phyloP scores from a whole-genome alignment of 2,329 filamentous ascomycete species.

The Fonsecaea monophora region DNA sequence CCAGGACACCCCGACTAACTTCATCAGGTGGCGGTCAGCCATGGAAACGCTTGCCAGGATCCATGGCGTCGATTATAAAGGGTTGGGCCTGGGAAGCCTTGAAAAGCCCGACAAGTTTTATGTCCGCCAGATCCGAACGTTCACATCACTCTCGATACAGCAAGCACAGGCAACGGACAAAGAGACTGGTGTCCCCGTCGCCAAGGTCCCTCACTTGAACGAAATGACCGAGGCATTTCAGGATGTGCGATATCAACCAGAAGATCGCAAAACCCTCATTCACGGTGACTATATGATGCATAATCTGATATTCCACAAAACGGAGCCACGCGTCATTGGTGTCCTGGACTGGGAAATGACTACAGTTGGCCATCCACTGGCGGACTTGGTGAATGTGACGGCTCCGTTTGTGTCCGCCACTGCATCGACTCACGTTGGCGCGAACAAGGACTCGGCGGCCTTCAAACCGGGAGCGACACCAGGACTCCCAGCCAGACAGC shows the following conservation, averaged over 20 bases:
- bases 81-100: constrained; percentile 65
- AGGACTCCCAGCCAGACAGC: constrained; percentile 67
- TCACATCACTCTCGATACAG: background rate
- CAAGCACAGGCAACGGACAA: background rate
- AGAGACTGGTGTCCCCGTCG: background rate
- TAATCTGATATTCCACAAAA: constrained; percentile 86
- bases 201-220: background rate
- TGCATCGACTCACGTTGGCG: background rate
- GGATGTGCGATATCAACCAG: constrained; percentile 71
- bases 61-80: constrained; percentile 72
- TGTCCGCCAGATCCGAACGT: background rate
- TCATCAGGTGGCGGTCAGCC: constrained; percentile 76
- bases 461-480: constrained; percentile 69
- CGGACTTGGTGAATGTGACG: constrained; percentile 81
- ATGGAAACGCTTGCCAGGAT: constrained; percentile 81
- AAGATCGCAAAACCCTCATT: constrained; percentile 77
- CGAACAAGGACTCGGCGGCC: constrained; percentile 41
- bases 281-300: constrained; percentile 98
- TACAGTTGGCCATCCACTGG: constrained; percentile 90
- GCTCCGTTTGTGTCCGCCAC: constrained; percentile 43
- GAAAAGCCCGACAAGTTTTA: background rate
- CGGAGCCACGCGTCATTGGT: constrained; percentile 83
- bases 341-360: constrained; percentile 99
- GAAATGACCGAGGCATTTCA: background rate
- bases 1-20: constrained; percentile 48